phyloP scores from a whole-genome alignment of 805 yeast genomes.

The Isabelozyma rhagii region DNA sequence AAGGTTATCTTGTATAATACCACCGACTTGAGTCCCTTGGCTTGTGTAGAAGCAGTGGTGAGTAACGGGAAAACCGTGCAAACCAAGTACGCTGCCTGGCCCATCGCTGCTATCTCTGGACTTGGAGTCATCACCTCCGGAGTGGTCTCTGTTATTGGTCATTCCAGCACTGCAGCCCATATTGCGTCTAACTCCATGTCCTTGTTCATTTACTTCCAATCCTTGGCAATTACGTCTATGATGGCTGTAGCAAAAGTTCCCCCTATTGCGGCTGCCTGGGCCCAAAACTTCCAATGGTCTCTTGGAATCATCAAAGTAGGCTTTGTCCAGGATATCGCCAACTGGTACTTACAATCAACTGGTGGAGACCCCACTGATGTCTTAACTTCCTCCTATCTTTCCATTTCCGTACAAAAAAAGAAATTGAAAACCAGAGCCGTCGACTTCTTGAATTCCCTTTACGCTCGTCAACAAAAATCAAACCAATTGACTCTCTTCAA shows the following conservation, averaged over 20 bases:
- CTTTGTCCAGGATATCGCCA: slow-evolving; percentile 79
- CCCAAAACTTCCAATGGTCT: slow-evolving; percentile 95
- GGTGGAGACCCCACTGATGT: slow-evolving; percentile 86
- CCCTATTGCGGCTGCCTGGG: slow-evolving; percentile 98
- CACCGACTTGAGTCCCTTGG: slow-evolving; percentile 51
- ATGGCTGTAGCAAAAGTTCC: slow-evolving; percentile 91
- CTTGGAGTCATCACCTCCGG: slow-evolving; percentile 87
- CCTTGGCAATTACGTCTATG: slow-evolving; percentile 88
- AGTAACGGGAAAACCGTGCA: slow-evolving; percentile 92
- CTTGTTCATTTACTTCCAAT: slow-evolving; percentile 89
- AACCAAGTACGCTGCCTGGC: slow-evolving; percentile 91
- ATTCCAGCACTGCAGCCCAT: slow-evolving; percentile 90
- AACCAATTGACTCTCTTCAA: slow-evolving; percentile 14
- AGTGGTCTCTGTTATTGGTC: slow-evolving; percentile 80
- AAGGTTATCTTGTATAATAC: slow-evolving; percentile 61
- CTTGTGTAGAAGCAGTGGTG: slow-evolving; percentile 88
- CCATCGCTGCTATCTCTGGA: slow-evolving; percentile 88
- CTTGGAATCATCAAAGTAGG: slow-evolving; percentile 78
- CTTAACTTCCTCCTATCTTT: slow-evolving; percentile 60
- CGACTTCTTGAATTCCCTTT: slow-evolving; percentile 11
- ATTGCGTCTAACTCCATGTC: slow-evolving; percentile 96
- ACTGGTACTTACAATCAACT: slow-evolving; percentile 94
- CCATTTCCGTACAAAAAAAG: slow-evolving; percentile 81
- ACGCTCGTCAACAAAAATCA: slow-evolving; percentile 4
- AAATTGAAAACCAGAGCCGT: slow-evolving; percentile 24